phyloP scores from a whole-genome alignment of 495 filamentous ascomycete genomes.

The Haplographium delicatum region DNA sequence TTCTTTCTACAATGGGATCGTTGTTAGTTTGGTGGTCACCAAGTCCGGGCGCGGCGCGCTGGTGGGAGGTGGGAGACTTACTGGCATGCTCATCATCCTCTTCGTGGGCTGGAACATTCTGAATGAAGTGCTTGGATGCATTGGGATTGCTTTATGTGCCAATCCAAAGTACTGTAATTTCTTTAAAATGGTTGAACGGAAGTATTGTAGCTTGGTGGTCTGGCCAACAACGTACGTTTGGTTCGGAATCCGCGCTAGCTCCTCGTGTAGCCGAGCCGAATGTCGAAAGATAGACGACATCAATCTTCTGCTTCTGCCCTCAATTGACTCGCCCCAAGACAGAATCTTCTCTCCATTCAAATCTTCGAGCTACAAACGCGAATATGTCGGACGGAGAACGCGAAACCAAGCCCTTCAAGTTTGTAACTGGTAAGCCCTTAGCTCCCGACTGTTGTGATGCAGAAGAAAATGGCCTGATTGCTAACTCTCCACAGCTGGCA shows the following conservation, averaged over 20 bases:
- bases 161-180: slow-evolving; percentile 8
- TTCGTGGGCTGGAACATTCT: slow-evolving; percentile 52
- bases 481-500: slow-evolving; percentile 35
- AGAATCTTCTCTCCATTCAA: slow-evolving; percentile 10
- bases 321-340: slow-evolving; percentile 19
- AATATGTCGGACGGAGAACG: slow-evolving; percentile 86
- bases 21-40: slow-evolving; percentile 27
- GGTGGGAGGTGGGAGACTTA: slow-evolving; percentile 41
- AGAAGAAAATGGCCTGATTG: slow-evolving; percentile 35
- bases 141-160: slow-evolving; percentile 33
- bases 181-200: slow-evolving; percentile 4
- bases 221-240: slow-evolving; percentile 9
- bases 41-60: background rate
- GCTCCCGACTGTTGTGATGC: background rate
- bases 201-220: slow-evolving; percentile 24
- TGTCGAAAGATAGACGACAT: slow-evolving; percentile 11
- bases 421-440: slow-evolving; percentile 83
- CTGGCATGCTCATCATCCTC: slow-evolving; percentile 74
- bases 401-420: slow-evolving; percentile 99
- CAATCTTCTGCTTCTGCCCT: slow-evolving; percentile 9
- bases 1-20: slow-evolving; percentile 59
- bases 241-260: slow-evolving; percentile 15
- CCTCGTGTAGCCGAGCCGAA: slow-evolving; percentile 15
- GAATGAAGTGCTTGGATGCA: slow-evolving; percentile 61
- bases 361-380: slow-evolving; percentile 26